These are phyloP conservation scores for Trichoderma asperellum DNA, from an alignment of 2,329 filamentous ascomycete genomes.

Conservation along the genomic window DNA sequence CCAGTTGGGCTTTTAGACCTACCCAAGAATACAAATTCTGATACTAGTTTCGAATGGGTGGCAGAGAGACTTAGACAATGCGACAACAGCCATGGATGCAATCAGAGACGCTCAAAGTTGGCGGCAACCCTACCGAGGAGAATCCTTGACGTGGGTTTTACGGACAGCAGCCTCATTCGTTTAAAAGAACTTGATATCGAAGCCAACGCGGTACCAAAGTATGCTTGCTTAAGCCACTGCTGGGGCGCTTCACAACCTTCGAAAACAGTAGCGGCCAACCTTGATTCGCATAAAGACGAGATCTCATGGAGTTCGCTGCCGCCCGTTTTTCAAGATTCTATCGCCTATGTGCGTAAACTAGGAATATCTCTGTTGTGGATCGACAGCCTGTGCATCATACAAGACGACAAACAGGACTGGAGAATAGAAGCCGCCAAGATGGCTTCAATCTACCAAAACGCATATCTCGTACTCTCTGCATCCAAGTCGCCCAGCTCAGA, in stretches of 20 bases:
- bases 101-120: neutral
- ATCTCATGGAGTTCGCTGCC: constrained; percentile 16
- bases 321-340: constrained; percentile 27
- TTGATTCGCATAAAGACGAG: neutral
- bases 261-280: constrained; percentile 17
- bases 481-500: constrained; percentile 3
- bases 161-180: neutral
- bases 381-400: constrained; percentile 32
- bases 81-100: neutral
- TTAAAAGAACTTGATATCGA: neutral
- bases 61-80: constrained; percentile 2
- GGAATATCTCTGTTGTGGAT: constrained; percentile 31
- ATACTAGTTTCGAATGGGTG: constrained; percentile 14
- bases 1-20: neutral
- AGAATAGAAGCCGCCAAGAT: constrained; percentile 29
- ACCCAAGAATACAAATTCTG: constrained; percentile 2
- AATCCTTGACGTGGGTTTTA: constrained; percentile 15
- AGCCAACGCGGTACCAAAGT: neutral
- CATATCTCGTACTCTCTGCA: constrained; percentile 28
- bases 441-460: constrained; percentile 29
- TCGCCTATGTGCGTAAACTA: constrained; percentile 28
- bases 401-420: constrained; percentile 26
- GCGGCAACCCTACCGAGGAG: neutral
- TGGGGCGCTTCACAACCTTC: constrained; percentile 27
- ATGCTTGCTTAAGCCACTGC: constrained; percentile 31